Conservation (phyloP, 495 filamentous ascomycete species). For the Podospora pseudopauciseta region DNA sequence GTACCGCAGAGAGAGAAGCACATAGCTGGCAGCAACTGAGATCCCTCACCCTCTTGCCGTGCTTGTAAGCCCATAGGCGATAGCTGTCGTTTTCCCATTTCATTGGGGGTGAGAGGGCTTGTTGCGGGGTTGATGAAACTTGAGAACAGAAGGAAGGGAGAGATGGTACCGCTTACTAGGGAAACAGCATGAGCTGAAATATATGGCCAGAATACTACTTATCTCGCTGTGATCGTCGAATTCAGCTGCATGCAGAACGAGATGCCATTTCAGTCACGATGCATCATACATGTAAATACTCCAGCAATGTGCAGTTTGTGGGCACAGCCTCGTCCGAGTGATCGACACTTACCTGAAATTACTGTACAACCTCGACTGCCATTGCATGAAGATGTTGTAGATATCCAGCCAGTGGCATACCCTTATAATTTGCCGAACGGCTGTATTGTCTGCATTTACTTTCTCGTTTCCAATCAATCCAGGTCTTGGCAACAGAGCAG, state of each 20-base stretch:
- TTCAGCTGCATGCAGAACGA: neutral
- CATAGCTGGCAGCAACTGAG: neutral
- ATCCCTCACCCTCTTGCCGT: neutral
- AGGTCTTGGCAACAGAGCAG: neutral
- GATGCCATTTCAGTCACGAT: neutral
- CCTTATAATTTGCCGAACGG: neutral
- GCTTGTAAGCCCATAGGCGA: neutral
- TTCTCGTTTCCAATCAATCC: neutral
- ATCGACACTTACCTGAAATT: neutral
- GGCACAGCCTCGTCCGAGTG: neutral
- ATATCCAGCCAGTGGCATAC: neutral
- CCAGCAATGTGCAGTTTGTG: neutral
- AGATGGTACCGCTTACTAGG: too few species aligned
- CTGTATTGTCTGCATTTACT: neutral
- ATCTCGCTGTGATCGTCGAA: neutral
- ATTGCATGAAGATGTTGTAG: neutral
- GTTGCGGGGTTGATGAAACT: too few species aligned
- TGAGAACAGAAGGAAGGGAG: too few species aligned
- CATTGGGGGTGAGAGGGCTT: too few species aligned
- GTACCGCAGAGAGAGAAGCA: neutral
- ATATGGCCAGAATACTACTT: neutral
- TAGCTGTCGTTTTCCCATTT: too few species aligned
- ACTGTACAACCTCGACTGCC: neutral
- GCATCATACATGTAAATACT: neutral
- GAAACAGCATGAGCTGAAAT: neutral